A percentile compares a stretch with the other conserved stretches of the same genome.
phyloP scores from a whole-genome alignment of 176 grass and related monocot genomes.

The Triticum aestivum region IWGSC_CS_RefSeq_v2.1 NC_057812.1:641387766-641388265 shows the following conservation, averaged over 20 bases:
- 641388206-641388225: slow-evolving; percentile 19
- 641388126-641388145: neutral
- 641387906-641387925: slow-evolving; percentile 30
- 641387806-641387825: too few relatives aligned
- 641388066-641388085: neutral
- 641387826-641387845: too few relatives aligned
- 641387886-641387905: neutral
- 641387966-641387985: slow-evolving; percentile 18
- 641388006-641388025: slow-evolving; percentile 28
- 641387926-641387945: slow-evolving; percentile 25
- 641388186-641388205: neutral
- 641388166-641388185: slow-evolving; percentile 42
- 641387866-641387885: too few relatives aligned
- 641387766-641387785: too few relatives aligned
- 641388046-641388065: slow-evolving; percentile 32
- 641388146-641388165: slow-evolving; percentile 6
- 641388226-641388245: slow-evolving; percentile 33
- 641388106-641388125: neutral
- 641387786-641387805: too few relatives aligned
- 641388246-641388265: slow-evolving; percentile 35
- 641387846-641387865: too few relatives aligned
- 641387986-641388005: neutral
- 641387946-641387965: slow-evolving; percentile 25
- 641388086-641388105: neutral
- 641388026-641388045: slow-evolving; percentile 34